phyloP scores from a whole-genome alignment of 2,329 filamentous ascomycete genomes.

The Curvularia lunata region DNA sequence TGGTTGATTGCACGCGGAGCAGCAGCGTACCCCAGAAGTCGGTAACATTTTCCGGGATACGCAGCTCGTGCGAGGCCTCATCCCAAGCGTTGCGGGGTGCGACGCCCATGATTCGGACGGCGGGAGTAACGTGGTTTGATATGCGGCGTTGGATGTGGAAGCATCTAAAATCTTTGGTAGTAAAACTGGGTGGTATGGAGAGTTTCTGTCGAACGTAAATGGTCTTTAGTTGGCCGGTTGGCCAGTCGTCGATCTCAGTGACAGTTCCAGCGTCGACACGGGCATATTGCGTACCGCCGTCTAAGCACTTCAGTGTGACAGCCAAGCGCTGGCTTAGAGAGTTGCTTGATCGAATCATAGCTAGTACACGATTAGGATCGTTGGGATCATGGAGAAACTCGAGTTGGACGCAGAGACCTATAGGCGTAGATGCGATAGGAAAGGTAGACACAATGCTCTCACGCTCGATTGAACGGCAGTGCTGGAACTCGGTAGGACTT shows the following conservation, averaged over 20 bases:
- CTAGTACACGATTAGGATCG: slow-evolving; percentile 24
- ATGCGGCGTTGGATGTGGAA: slow-evolving; percentile 31
- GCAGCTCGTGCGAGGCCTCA: slow-evolving; percentile 23
- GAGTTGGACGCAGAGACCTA: slow-evolving; percentile 33
- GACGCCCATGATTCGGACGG: slow-evolving; percentile 25
- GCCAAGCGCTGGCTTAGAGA: slow-evolving; percentile 32
- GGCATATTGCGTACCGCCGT: slow-evolving; percentile 44
- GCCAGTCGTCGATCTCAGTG: slow-evolving; percentile 56
- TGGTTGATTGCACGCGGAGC: slow-evolving; percentile 24
- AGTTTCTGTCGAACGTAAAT: slow-evolving; percentile 35
- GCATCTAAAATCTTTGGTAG: slow-evolving; percentile 25
- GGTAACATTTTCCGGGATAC: slow-evolving; percentile 18
- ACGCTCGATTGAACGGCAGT: slow-evolving; percentile 30
- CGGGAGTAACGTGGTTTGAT: slow-evolving; percentile 21
- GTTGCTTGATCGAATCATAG: slow-evolving; percentile 31
- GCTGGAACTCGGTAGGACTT: slow-evolving; percentile 30
- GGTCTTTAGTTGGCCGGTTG: slow-evolving; percentile 30
- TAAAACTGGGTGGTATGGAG: slow-evolving; percentile 31
- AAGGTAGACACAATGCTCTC: slow-evolving; percentile 28
- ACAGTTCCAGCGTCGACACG: slow-evolving; percentile 56
- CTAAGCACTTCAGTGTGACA: slow-evolving; percentile 31
- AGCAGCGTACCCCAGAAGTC: slow-evolving; percentile 26
- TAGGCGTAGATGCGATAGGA: slow-evolving; percentile 28
- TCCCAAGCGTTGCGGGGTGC: slow-evolving; percentile 26
- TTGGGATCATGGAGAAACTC: slow-evolving; percentile 29